A percentile compares a stretch with the other conserved stretches of the same genome.
Conservation (phyloP, 129 eudicot genomes). For the Pseudognaphalium luteoalbum region DNA sequence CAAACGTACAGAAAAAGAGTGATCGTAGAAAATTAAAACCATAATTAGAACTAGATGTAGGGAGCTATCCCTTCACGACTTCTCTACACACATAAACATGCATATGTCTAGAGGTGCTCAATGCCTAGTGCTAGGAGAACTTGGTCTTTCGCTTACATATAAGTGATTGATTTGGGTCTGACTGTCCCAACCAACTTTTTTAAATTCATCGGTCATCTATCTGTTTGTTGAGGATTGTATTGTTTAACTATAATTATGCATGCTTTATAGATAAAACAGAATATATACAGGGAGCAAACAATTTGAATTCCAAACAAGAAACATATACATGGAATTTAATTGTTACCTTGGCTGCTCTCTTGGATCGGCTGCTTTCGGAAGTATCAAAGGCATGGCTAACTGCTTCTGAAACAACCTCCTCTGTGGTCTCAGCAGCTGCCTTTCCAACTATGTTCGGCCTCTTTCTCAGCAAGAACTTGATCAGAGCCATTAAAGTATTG, state of each 20-base stretch:
- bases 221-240: background rate
- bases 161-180: background rate
- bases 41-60: background rate
- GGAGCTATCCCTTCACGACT: background rate
- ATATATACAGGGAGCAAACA: conserved; percentile 1
- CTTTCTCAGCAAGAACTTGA: conserved; percentile 85
- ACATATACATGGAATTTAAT: conserved; percentile 11
- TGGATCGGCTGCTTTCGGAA: conserved; percentile 48
- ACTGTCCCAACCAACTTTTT: background rate
- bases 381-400: conserved; percentile 60
- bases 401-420: conserved; percentile 92
- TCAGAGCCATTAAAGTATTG: conserved; percentile 83
- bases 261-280: background rate
- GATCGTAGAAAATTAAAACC: background rate
- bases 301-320: conserved; percentile 3
- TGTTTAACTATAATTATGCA: background rate
- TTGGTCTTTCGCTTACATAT: background rate
- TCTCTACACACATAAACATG: background rate
- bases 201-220: background rate
- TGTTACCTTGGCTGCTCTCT: conserved; percentile 71
- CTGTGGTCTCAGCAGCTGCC: conserved; percentile 97
- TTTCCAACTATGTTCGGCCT: conserved; percentile 78
- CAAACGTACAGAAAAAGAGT: conserved; percentile 9
- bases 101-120: background rate
- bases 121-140: background rate